Evolutionary conservation across 352 stramenopile species (phyloP), one percentile per base, ranked within the genome.

Genomic region (Pythium utonaiense): DNA sequence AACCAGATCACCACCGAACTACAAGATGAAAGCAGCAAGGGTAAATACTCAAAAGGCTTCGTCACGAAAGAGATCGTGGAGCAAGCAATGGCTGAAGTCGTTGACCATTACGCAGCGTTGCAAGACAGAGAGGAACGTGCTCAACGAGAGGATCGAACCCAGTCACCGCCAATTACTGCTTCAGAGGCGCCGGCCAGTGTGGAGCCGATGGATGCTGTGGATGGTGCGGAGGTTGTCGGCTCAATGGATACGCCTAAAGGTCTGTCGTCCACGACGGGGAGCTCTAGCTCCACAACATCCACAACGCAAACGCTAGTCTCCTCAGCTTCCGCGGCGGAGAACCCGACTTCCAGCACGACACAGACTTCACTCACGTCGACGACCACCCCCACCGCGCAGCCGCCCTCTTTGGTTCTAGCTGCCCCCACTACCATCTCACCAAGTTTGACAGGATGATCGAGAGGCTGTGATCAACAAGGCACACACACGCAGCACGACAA

Each of bases 21-120:
- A 41, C 60, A 74, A 49, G 71, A 76, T 30, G 56, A 83, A 38
- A 52, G 81, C 51, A 69, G 64, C 27, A 70, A 66, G 25, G 24
- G 22, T 0, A 60, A 72, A 16, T 91, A 91, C 50, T 83, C 82
- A 22, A 67, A 69, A 2, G 79, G 79, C 4, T 91, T 91, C 53
- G 69, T 73, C n/a, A 77, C 64, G 6, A 77, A 67, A 1, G 78
- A 88, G 44, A 67, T 73, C n/a, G 77, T 86, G 28, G 60, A 75
- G 33, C 60, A 62, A 7, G 58, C 52, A 16, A 77, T 80, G 49
- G 49, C 57, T 0, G 53, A 75, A 59, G 69, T 80, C 21, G 17
- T 80, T 1, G 72, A 80, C 28, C 60, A 60, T 31, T 80, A 76
- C 31, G 72, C 72, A 6, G 53, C 71, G 3, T 45, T 76, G 16